Base-by-base conservation (phyloP, 345 rosid species). In the Cardamine chenopodiifolia region DNA sequence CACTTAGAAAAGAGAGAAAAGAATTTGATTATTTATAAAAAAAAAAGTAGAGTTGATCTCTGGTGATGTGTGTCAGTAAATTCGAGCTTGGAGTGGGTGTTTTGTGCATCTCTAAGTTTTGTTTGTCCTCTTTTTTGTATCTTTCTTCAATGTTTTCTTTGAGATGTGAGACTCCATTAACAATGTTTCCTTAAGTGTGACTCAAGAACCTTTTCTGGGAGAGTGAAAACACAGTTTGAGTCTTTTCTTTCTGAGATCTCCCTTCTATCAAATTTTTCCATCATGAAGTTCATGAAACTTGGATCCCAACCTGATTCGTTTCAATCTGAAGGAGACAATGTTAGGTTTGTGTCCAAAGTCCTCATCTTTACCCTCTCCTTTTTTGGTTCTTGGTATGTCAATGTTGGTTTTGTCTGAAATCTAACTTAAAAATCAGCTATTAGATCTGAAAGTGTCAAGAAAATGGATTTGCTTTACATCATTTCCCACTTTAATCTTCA, bases 231-330 rank as follows among this genome's bases (percentile, higher is more conserved):
- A 44, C 28, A 29, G 1, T 66, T 45, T 19, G 11, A 32, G 23
- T 66, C 18, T 64, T 47, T 10, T 25, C 6, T 18, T 4, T 74
- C 35, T 66, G 67, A 58, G 78, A 25, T 35, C 37, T 64, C 31
- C 52, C 28, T 59, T 34, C 64, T 7, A 12, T 53, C 8, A 18
- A 31, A 20, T 42, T 45, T 17, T 31, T 44, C 32, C 59, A 48
- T 23, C 80, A 90, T 90, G 97, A 90, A 90, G 90, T 90, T 88
- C 79, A 90, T 90, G 97, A 90, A 90, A 85, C 94, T 90, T 85
- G 97, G 97, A 72, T 88, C 94, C 54, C 88, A 90, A 84, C 89
- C 92, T 49, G 94, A 90, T 72, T 83, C 85, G 0, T 90, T 90
- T 79, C 97, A 85, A 78, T 69, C 93, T 17, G 86, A 88, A 45